Conservation (phyloP, 768 basidiomycete genomes). For the Tulasnella calospora region DNA sequence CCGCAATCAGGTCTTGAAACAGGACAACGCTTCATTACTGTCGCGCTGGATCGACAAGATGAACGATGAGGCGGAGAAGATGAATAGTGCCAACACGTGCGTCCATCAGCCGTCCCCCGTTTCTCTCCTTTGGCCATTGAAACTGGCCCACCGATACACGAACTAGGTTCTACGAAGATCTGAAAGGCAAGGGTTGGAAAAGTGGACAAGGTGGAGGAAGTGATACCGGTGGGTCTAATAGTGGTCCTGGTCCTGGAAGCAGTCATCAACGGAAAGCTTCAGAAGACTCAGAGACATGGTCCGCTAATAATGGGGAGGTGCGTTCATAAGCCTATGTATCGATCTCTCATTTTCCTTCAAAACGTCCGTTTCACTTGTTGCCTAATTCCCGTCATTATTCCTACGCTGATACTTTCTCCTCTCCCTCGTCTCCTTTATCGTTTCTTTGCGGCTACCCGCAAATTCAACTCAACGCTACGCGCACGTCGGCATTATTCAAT, state of each 20-base stretch:
- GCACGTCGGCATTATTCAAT: background rate
- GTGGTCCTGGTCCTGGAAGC: constrained; percentile 30
- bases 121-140: background rate
- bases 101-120: background rate
- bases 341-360: background rate
- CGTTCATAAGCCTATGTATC: background rate
- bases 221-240: constrained; percentile 33
- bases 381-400: background rate
- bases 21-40: constrained; percentile 90
- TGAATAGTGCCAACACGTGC: constrained; percentile 77
- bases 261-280: constrained; percentile 30
- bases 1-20: constrained; percentile 76
- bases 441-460: background rate
- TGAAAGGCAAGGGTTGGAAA: constrained; percentile 64
- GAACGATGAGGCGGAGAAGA: constrained; percentile 84
- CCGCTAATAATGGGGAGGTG: constrained; percentile 48
- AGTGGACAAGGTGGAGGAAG: constrained; percentile 57
- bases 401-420: background rate
- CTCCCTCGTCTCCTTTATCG: background rate
- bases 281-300: constrained; percentile 91
- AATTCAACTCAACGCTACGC: background rate
- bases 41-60: constrained; percentile 97
- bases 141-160: background rate
- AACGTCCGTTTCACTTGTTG: background rate
- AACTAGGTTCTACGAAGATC: constrained; percentile 72